Evolutionary conservation across 116 monocot species (phyloP), one percentile per base, ranked within the genome.

Genomic region (Trichopus zeylanicus): DNA sequence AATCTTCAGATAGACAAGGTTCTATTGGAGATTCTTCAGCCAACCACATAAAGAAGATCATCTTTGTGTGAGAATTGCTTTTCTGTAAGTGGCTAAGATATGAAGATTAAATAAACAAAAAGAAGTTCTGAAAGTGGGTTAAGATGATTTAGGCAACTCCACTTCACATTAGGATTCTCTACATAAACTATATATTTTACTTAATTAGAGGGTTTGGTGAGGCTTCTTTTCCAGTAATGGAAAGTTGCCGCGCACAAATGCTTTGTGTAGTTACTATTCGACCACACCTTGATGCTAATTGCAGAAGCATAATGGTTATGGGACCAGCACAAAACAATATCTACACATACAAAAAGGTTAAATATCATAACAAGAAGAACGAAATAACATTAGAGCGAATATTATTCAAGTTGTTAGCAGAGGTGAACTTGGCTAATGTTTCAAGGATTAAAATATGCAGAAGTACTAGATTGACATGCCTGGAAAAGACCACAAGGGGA

Each of bases 211-310:
- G 67, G 56, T 62, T 47, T 67, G 67, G 48, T 67, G 74, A 74
- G 74, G 56, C 48, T 62, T 61, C 67, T 34, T n/a, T 67, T 56
- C 67, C 57, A 46, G 49, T 23, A 74, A 73, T 56, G 35, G 49
- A n/a, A 68, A 63, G n/a, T 32, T 54, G 33, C 57, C 38, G 4
- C 24, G 24, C 42, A 63, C 55, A 51, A 65, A 27, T n/a, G 24
- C 22, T 29, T 51, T 53, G 55, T 60, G 66, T 60, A 54, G 66
- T 48, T 48, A 34, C 46, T 47, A 30, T 27, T 47, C 10, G 8
- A 59, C 65, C 64, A 65, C 39, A 25, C 12, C 53, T n/a, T 29
- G 26, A 60, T 53, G 39, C 53, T 48, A 73, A 22, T 53, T 60
- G 29, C 59, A 73, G 59, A 30, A 65, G 37, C 42, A 42, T 15